phyloP scores from a whole-genome alignment of 306 rosid species.

The Vigna unguiculata region DNA sequence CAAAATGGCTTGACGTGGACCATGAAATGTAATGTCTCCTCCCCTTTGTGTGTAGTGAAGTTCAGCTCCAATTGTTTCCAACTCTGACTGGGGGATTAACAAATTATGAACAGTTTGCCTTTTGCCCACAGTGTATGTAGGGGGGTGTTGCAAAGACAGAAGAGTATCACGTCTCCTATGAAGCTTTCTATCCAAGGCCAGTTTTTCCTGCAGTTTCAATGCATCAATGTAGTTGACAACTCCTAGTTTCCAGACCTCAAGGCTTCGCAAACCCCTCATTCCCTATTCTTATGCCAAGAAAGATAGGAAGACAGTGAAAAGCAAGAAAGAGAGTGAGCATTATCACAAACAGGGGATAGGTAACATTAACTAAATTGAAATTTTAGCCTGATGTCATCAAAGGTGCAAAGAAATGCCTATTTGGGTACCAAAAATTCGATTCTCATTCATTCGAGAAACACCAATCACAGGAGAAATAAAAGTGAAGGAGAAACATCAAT shows the following conservation, averaged over 20 bases:
- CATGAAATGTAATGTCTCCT: constrained; percentile 92
- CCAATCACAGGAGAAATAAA: background rate
- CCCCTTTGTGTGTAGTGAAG: constrained; percentile 82
- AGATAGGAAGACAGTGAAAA: background rate
- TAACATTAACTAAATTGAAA: background rate
- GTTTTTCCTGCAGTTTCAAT: constrained; percentile 73
- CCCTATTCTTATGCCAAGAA: constrained; percentile 42
- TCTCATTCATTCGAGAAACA: background rate
- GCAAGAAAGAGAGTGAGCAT: background rate
- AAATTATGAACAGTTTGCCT: constrained; percentile 80
- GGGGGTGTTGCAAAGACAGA: constrained; percentile 82
- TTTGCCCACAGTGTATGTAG: constrained; percentile 90
- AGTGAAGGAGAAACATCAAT: background rate
- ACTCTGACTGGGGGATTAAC: constrained; percentile 67
- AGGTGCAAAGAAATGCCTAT: background rate
- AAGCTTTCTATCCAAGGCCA: constrained; percentile 70
- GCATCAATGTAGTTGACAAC: constrained; percentile 70
- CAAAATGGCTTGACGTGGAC: constrained; percentile 85
- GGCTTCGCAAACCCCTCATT: constrained; percentile 68
- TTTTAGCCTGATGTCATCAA: background rate
- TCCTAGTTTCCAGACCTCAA: constrained; percentile 86
- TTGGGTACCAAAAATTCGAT: background rate
- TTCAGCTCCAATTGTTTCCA: constrained; percentile 76
- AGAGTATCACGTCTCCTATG: constrained; percentile 65
- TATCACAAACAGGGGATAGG: background rate